phyloP scores from a whole-genome alignment of 2,329 filamentous ascomycete genomes.

The Diaporthe sp. region DNA sequence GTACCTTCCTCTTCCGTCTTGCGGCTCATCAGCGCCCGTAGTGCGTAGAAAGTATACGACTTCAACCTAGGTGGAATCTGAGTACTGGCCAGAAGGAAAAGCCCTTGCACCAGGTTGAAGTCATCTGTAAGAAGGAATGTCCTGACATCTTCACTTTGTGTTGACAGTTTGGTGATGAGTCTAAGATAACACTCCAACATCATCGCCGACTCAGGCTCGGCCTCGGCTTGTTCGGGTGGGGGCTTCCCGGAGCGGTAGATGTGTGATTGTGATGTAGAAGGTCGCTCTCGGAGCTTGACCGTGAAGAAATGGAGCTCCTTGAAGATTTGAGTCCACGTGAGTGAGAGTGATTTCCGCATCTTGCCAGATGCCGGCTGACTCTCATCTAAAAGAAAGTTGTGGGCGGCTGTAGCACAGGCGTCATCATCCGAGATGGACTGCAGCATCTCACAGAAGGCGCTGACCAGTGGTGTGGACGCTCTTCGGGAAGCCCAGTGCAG shows the following conservation, averaged over 20 bases:
- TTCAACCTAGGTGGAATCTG: constrained; percentile 73
- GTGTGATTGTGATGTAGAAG: constrained; percentile 67
- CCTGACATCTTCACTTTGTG: constrained; percentile 80
- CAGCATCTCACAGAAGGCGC: constrained; percentile 96
- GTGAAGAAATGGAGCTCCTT: constrained; percentile 90
- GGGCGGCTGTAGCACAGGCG: constrained; percentile 85
- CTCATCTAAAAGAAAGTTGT: constrained; percentile 92
- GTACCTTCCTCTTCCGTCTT: constrained; percentile 78
- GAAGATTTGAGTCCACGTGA: constrained; percentile 95
- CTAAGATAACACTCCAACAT: constrained; percentile 97
- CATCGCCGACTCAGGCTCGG: constrained; percentile 92
- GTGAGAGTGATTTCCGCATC: constrained; percentile 84
- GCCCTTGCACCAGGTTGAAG: constrained; percentile 78
- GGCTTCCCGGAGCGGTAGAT: constrained; percentile 73
- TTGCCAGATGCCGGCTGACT: constrained; percentile 80
- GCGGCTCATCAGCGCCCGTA: constrained; percentile 81
- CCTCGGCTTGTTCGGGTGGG: constrained; percentile 77
- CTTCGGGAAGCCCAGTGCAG: constrained; percentile 96
- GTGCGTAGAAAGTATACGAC: constrained; percentile 85
- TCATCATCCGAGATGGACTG: constrained; percentile 88
- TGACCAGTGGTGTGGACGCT: constrained; percentile 95
- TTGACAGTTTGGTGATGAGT: constrained; percentile 85
- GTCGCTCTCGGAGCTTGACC: constrained; percentile 81
- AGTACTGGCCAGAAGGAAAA: constrained; percentile 86
- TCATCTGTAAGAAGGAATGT: constrained; percentile 75